These are phyloP conservation scores for Posidonia oceanica DNA, from an alignment of 116 monocot genomes.

Conservation along the genomic window DNA sequence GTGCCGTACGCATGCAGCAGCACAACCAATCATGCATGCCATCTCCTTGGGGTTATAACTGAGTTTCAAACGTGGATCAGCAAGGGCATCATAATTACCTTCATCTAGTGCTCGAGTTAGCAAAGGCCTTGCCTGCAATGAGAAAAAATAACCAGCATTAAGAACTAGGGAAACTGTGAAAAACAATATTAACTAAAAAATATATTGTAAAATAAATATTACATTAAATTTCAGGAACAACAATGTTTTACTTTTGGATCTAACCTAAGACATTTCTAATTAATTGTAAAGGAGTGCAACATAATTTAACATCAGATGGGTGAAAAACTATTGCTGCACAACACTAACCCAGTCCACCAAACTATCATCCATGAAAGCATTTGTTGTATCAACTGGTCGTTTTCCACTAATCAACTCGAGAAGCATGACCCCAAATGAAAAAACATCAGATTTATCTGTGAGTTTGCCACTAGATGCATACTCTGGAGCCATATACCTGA, in stretches of 20 bases:
- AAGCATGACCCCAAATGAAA: constrained; percentile 81
- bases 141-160: background rate
- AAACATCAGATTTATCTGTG: constrained; percentile 80
- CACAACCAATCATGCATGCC: constrained; percentile 46
- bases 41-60: constrained; percentile 46
- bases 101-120: constrained; percentile 37
- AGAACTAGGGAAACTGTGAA: background rate
- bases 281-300: too few species aligned
- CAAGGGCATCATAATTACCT: constrained; percentile 40
- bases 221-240: too few species aligned
- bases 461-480: constrained; percentile 78
- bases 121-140: constrained; percentile 58
- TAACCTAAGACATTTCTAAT: too few species aligned
- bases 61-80: constrained; percentile 30
- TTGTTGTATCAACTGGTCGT: constrained; percentile 34
- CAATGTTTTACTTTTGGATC: too few species aligned
- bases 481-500: constrained; percentile 84
- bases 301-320: too few species aligned
- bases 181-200: background rate
- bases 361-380: constrained; percentile 44
- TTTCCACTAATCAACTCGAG: constrained; percentile 77
- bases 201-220: background rate
- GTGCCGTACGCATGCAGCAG: constrained; percentile 63
- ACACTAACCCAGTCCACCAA: constrained; percentile 61
- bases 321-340: background rate